These are phyloP conservation scores for Ceratocystis eucalypticola DNA, from an alignment of 2,329 filamentous ascomycete species.

Conservation along the genomic window DNA sequence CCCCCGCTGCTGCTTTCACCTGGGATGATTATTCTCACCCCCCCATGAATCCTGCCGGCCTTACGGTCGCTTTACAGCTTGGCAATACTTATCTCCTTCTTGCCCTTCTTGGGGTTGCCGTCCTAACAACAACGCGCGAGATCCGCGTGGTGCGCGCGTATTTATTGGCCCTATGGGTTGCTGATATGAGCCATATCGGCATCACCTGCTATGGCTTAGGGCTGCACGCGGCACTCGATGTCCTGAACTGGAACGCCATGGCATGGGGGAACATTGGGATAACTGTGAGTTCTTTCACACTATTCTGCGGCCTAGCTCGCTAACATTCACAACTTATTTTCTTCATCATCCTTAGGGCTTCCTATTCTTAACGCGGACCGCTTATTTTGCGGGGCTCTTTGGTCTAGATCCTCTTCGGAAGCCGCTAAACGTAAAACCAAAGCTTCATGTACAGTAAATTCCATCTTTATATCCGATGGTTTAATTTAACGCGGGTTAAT, in stretches of 20 bases:
- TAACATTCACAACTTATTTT: neutral
- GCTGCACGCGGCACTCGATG: conserved; percentile 37
- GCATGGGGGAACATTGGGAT: conserved; percentile 60
- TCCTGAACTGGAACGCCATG: conserved; percentile 51
- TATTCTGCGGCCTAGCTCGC: neutral
- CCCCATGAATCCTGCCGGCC: conserved; percentile 27
- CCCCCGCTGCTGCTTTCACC: conserved; percentile 24
- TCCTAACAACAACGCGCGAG: conserved; percentile 29
- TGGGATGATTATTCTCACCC: conserved; percentile 21
- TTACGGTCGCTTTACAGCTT: conserved; percentile 51
- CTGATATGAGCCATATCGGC: conserved; percentile 54
- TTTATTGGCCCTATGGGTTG: conserved; percentile 49
- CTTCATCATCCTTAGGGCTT: conserved; percentile 29
- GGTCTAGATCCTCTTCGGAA: conserved; percentile 28
- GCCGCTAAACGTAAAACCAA: neutral
- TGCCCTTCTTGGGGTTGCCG: conserved; percentile 46
- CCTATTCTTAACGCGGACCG: conserved; percentile 41
- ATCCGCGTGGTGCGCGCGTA: conserved; percentile 53
- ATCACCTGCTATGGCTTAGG: conserved; percentile 48
- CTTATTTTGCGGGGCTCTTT: conserved; percentile 48
- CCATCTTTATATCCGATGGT: no score
- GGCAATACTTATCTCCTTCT: conserved; percentile 57
- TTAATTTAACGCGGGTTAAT: no score
- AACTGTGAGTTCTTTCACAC: conserved; percentile 37
- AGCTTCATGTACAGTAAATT: neutral